Evolutionary conservation across 108 stramenopile genomes (phyloP).

Genomic region (Nitzschia inconspicua): DNA sequence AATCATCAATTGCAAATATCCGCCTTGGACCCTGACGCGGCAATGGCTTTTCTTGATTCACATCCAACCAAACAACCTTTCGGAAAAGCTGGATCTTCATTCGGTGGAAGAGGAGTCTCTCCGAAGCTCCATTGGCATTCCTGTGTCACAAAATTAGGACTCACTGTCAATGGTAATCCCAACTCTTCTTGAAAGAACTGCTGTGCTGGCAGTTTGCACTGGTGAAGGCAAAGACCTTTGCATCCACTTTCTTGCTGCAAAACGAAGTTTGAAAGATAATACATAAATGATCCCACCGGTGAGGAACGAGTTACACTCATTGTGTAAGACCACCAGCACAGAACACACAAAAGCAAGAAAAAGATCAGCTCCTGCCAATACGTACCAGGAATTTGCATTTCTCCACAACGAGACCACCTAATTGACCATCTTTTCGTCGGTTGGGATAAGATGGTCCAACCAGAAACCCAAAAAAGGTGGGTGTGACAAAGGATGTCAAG

Average conservation of each 20-base stretch:
- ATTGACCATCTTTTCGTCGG: conserved; percentile 76
- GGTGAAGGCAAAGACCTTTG: conserved; percentile 88
- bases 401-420: conserved; percentile 86
- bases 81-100: conserved; percentile 71
- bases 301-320: no score
- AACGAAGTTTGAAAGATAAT: no score
- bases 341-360: no score
- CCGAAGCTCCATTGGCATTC: conserved; percentile 94
- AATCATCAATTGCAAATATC: conserved; percentile 38
- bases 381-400: conserved; percentile 93
- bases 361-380: no score
- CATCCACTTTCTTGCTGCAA: conserved; percentile 84
- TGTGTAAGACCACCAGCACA: no score
- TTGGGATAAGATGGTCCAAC: conserved; percentile 81
- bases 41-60: conserved; percentile 62
- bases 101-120: conserved; percentile 55
- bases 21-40: conserved; percentile 26
- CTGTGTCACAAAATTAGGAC: conserved; percentile 88
- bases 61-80: conserved; percentile 82
- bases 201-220: conserved; percentile 87
- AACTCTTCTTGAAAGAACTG: conserved; percentile 81
- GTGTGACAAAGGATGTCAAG: conserved; percentile 83
- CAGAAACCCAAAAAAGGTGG: conserved; percentile 85
- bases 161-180: conserved; percentile 74
- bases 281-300: no score